These are phyloP conservation scores for Aspergillus kassunensis DNA, from an alignment of 495 filamentous ascomycete species.

Conservation along the genomic window DNA sequence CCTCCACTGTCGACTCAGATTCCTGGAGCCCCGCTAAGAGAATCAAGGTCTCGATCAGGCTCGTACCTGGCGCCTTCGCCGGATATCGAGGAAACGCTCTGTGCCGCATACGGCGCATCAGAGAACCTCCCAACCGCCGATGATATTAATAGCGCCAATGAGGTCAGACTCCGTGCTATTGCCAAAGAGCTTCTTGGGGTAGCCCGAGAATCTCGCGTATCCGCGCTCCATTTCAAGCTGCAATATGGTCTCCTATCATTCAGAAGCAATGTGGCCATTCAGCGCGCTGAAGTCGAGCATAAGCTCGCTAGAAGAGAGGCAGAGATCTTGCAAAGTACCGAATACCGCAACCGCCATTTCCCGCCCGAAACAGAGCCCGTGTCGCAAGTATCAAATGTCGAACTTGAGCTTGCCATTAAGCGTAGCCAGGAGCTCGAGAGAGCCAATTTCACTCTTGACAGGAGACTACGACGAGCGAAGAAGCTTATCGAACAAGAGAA, in stretches of 20 bases:
- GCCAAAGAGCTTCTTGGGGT: constrained; percentile 49
- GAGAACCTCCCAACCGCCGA: constrained; percentile 56
- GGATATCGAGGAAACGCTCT: constrained; percentile 52
- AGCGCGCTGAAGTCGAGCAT: constrained; percentile 87
- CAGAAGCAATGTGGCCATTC: constrained; percentile 79
- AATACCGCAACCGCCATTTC: constrained; percentile 39
- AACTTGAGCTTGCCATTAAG: constrained; percentile 41
- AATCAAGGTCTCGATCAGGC: constrained; percentile 38
- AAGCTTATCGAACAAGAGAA: constrained; percentile 70
- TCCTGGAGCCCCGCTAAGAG: constrained; percentile 38
- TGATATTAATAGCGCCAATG: constrained; percentile 59
- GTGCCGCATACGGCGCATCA: constrained; percentile 44
- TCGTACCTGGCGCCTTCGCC: constrained; percentile 54
- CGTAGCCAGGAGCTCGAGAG: constrained; percentile 58
- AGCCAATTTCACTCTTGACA: constrained; percentile 59
- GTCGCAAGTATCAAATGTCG: constrained; percentile 29
- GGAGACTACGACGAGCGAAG: constrained; percentile 66
- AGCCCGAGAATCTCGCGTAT: constrained; percentile 66
- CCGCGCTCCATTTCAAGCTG: constrained; percentile 85
- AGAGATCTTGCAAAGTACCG: constrained; percentile 68
- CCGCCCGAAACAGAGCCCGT: constrained; percentile 33
- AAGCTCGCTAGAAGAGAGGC: constrained; percentile 90
- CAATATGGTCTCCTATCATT: constrained; percentile 85
- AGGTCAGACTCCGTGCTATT: constrained; percentile 58
- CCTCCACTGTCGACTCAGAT: constrained; percentile 73